phyloP scores from a whole-genome alignment of 2,329 filamentous ascomycete genomes.

The Penicillium sp. region DNA sequence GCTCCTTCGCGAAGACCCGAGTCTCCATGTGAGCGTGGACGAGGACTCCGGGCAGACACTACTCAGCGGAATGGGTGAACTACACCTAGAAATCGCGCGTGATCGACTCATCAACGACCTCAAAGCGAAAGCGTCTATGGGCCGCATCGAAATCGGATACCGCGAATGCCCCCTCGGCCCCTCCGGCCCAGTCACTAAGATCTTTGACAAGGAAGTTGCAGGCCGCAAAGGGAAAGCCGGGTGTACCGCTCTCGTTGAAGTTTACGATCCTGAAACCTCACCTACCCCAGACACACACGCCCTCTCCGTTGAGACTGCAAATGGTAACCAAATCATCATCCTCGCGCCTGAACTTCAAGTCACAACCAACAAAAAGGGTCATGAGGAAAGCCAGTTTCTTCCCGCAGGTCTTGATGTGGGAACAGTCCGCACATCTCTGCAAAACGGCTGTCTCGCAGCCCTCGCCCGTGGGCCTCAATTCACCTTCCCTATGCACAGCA shows the following conservation, averaged over 20 bases:
- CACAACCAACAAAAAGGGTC: constrained; percentile 40
- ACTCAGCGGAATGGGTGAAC: constrained; percentile 92
- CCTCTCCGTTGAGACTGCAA: constrained; percentile 54
- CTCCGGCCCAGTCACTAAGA: constrained; percentile 62
- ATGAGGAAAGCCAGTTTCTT: constrained; percentile 56
- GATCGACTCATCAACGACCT: constrained; percentile 88
- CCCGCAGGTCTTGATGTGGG: constrained; percentile 58
- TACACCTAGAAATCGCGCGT: constrained; percentile 91
- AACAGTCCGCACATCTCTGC: constrained; percentile 60
- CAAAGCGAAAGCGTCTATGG: constrained; percentile 83
- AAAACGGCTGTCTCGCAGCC: constrained; percentile 81
- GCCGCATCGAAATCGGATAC: constrained; percentile 93
- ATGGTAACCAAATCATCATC: constrained; percentile 73
- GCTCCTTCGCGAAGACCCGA: constrained; percentile 89
- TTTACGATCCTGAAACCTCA: constrained; percentile 50
- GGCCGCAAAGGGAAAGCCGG: constrained; percentile 79
- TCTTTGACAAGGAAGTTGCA: constrained; percentile 79
- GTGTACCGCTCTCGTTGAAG: constrained; percentile 71
- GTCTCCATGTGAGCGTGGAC: constrained; percentile 80
- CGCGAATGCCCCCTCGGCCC: constrained; percentile 74
- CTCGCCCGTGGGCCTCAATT: constrained; percentile 83
- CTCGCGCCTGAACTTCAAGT: constrained; percentile 55
- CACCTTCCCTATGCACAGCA: constrained; percentile 78
- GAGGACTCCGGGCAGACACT: constrained; percentile 92
- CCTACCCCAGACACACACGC: constrained; percentile 27